phyloP scores from a whole-genome alignment of 176 grass and related monocot genomes.

The Saccharum officinarum region DNA sequence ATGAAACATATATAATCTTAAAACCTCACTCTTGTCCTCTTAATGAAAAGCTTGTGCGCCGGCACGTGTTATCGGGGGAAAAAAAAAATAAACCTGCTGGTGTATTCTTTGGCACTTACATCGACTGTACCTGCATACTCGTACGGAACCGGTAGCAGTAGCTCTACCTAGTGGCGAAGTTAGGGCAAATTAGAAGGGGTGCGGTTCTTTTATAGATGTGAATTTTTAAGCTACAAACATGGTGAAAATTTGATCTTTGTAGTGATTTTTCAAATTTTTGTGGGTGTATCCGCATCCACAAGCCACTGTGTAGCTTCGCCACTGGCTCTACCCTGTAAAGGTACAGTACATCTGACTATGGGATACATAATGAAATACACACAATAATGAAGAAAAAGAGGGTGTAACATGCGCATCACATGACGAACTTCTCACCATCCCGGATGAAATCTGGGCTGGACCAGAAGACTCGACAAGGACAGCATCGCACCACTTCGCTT shows the following conservation, averaged over 20 bases:
- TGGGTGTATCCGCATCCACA: background rate
- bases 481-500: slow-evolving; percentile 24
- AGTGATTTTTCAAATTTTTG: no score
- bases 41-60: no score
- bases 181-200: background rate
- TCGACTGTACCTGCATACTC: background rate
- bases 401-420: slow-evolving; percentile 1
- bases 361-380: background rate
- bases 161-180: background rate
- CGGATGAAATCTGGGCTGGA: background rate
- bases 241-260: no score
- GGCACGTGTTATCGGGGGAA: no score
- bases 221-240: no score
- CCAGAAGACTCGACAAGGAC: slow-evolving; percentile 35
- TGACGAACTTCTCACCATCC: background rate
- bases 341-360: background rate
- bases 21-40: no score
- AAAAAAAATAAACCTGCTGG: no score
- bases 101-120: no score
- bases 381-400: background rate
- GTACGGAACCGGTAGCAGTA: background rate
- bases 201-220: no score
- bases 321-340: background rate
- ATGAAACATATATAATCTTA: no score
- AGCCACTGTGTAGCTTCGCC: background rate